phyloP scores from a whole-genome alignment of 1,139 yeast genomes.

The Diutina sp. region DNA sequence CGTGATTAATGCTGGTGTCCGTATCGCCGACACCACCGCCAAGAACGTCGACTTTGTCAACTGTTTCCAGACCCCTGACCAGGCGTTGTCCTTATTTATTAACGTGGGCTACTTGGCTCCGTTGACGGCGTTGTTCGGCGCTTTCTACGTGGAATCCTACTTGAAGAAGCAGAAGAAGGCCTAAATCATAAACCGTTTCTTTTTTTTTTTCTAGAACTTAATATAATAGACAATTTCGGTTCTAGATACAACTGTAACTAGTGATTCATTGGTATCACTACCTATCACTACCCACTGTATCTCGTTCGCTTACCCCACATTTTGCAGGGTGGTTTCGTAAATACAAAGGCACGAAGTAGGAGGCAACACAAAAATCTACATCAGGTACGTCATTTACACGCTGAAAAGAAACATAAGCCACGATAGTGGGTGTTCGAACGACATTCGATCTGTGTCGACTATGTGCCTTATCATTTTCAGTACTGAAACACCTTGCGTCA shows the following conservation, averaged over 20 bases:
- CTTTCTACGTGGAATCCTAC: slow-evolving; percentile 59
- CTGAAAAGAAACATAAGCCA: no score
- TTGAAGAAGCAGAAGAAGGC: slow-evolving; percentile 12
- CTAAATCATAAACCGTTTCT: background rate
- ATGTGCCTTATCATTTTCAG: no score
- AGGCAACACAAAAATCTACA: background rate
- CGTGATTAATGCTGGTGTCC: slow-evolving; percentile 46
- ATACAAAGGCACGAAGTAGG: background rate
- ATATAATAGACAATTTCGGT: background rate
- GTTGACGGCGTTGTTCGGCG: slow-evolving; percentile 55
- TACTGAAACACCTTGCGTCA: no score
- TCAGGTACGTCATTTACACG: background rate
- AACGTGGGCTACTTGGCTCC: slow-evolving; percentile 61
- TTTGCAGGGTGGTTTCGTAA: background rate
- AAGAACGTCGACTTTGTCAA: slow-evolving; percentile 24
- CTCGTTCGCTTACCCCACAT: background rate
- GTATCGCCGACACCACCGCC: slow-evolving; percentile 36
- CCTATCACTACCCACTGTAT: no score
- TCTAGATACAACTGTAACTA: background rate
- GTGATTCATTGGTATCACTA: no score
- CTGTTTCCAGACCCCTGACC: slow-evolving; percentile 49
- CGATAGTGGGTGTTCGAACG: no score
- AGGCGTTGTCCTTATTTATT: slow-evolving; percentile 49
- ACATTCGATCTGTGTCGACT: no score
- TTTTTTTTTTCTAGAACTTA: background rate